Evolutionary conservation across 2,329 filamentous ascomycete genomes (phyloP).

Genomic region (Botrytis elliptica): DNA sequence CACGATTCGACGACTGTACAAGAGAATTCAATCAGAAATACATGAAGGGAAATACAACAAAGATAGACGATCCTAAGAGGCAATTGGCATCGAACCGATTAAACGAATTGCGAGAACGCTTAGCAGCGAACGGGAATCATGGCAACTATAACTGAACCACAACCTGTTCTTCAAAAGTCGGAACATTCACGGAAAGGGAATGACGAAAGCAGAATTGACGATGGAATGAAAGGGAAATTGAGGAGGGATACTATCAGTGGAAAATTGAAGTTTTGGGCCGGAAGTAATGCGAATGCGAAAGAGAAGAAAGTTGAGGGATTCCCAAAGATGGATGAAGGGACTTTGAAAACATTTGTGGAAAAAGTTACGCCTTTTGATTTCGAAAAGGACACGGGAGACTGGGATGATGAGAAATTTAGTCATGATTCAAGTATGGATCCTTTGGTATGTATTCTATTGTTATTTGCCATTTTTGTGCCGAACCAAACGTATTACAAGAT

Average conservation of each 20-base stretch:
- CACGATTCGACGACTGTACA: not conserved
- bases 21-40: not conserved
- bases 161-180: not conserved
- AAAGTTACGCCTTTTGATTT: not conserved
- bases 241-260: constrained; percentile 5
- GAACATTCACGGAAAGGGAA: not conserved
- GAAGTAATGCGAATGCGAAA: not conserved
- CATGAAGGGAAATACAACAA: not conserved
- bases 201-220: not conserved
- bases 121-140: not conserved
- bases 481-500: not conserved
- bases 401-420: not conserved
- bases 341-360: not conserved
- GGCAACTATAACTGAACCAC: constrained; percentile 12
- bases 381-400: not conserved
- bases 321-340: not conserved
- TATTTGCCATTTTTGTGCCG: not conserved
- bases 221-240: not conserved
- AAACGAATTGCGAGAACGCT: not conserved
- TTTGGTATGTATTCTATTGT: constrained; percentile 3
- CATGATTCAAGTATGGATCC: not conserved
- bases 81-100: not conserved
- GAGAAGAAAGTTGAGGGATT: not conserved
- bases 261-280: constrained; percentile 5
- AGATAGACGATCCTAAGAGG: not conserved